Base-by-base conservation (phyloP, 2,329 filamentous ascomycete species). In the Calonectria montana region DNA sequence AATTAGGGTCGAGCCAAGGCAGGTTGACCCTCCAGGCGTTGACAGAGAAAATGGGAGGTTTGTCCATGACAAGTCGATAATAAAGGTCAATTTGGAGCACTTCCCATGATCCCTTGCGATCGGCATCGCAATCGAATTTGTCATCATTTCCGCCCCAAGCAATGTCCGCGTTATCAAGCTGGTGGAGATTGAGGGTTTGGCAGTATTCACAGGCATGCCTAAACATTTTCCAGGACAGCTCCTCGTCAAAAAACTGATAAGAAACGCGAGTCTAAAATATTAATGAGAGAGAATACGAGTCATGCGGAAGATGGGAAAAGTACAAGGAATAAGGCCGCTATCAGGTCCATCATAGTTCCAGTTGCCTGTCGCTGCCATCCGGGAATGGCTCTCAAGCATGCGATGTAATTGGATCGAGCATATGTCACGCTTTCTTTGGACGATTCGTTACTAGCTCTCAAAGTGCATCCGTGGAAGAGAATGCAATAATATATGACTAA, bases 31-130 rank as follows among this genome's bases (percentile, higher is more conserved):
- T 78, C 81, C 81, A 82, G 0, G 74, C 69, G 35, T 78, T 77
- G 45, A 76, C 74, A 0, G 79, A 78, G 4, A 82, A 75, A 1
- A 72, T 73, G 0, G 80, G 79, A 10, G 81, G 80, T 3, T 77
- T 81, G 29, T 82, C 79, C 62, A 80, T 75, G 0, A 82, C 65
- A 0, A 82, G 77, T 0, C 81, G 76, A 66, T 78, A 81, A 63
- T 80, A 82, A 16, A 81, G 75, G 27, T 82, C 81, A 16, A 80
- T 74, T 29, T 82, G 80, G 1, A 82, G 77, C 3, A 82, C 75
- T n/a, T 81, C 79, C 81, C 81, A 82, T 31, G 82, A 81, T 0
- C 77, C 78, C 27, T 77, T 77, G 10, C 81, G 76, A 27, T 82
- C 80, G 1, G 76, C 72, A 21, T 79, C 74, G 25, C 27, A 75